Percentiles rank a stretch among this genome's conserved stretches.
These are phyloP conservation scores for Graphiopsis chlorocephala DNA, from an alignment of 2,329 filamentous ascomycete genomes.

Conservation along the genomic window DNA sequence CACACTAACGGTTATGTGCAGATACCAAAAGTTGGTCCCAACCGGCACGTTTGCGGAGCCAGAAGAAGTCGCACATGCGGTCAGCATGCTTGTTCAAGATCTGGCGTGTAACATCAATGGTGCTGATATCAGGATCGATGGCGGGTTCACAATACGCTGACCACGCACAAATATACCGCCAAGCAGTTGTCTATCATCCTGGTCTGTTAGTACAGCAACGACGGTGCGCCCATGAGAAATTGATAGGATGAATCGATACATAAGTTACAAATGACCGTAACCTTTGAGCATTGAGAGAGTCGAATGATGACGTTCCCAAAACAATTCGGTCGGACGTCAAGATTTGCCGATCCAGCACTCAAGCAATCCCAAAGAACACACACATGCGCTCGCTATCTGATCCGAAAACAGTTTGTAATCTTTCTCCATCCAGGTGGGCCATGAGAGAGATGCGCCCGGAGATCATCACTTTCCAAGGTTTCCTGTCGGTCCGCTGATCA, in stretches of 20 bases:
- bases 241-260: background rate
- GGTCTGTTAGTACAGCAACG: background rate
- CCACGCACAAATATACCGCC: background rate
- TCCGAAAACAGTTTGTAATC: background rate
- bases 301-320: background rate
- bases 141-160: constrained; percentile 29
- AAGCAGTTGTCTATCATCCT: background rate
- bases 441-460: background rate
- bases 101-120: constrained; percentile 38
- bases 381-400: background rate
- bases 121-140: constrained; percentile 38
- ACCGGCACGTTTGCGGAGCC: constrained; percentile 33
- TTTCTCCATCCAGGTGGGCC: background rate
- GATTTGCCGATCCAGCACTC: background rate
- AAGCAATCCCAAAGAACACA: background rate
- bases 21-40: constrained; percentile 27
- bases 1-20: background rate
- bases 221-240: background rate
- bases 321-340: background rate
- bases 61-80: constrained; percentile 66
- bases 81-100: constrained; percentile 44
- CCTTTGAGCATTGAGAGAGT: background rate
- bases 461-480: background rate
- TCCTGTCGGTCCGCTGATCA: background rate
- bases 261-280: background rate